Evolutionary conservation across 2,329 filamentous ascomycete genomes (phyloP).

Genomic region (Teratosphaeria pseudoeucalypti): DNA sequence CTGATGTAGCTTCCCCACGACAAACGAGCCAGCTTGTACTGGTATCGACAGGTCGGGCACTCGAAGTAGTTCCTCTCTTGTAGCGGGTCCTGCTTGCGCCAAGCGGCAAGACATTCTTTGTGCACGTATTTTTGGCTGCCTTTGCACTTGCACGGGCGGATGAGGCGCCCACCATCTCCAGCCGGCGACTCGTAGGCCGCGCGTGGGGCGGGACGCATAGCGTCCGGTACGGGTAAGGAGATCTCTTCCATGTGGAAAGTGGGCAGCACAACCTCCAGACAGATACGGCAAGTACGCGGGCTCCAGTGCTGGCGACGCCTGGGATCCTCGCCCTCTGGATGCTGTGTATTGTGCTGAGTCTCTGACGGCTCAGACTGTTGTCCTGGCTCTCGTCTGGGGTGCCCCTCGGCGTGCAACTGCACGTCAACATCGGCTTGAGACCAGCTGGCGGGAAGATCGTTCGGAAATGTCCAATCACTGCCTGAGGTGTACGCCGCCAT

Average conservation of each 20-base stretch:
- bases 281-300: constrained; percentile 77
- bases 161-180: constrained; percentile 64
- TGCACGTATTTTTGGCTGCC: constrained; percentile 91
- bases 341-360: background rate
- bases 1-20: constrained; percentile 57
- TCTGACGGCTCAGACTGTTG: constrained; percentile 3
- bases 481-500: constrained; percentile 9
- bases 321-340: background rate
- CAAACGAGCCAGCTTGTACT: constrained; percentile 68
- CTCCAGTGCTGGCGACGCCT: background rate
- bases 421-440: constrained; percentile 9
- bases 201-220: constrained; percentile 46
- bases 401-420: constrained; percentile 6
- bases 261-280: constrained; percentile 60
- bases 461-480: constrained; percentile 38
- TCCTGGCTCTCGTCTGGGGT: background rate
- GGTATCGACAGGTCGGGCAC: constrained; percentile 79
- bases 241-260: constrained; percentile 40
- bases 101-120: constrained; percentile 74
- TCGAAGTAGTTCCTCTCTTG: constrained; percentile 67
- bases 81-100: constrained; percentile 64
- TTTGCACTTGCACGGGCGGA: constrained; percentile 88
- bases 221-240: constrained; percentile 38
- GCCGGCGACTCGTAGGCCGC: constrained; percentile 56
- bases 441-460: constrained; percentile 31